A percentile compares a stretch with the other conserved stretches of the same genome.
These are phyloP conservation scores for Pseudocercospora fijiensis DNA, from an alignment of 2,329 filamentous ascomycete genomes.

Conservation along the genomic window DNA sequence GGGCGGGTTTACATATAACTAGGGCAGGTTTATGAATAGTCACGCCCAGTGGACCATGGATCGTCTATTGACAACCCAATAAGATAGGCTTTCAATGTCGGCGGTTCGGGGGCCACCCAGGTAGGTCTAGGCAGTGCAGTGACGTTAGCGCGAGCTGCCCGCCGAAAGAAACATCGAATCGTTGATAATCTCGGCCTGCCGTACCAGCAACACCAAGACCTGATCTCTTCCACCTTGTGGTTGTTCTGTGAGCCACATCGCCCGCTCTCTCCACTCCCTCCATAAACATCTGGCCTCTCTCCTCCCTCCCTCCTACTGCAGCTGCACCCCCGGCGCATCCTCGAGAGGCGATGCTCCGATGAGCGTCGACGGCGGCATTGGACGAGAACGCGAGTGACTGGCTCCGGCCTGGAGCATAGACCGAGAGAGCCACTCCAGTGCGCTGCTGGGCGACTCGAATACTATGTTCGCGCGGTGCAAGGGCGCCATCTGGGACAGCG, in stretches of 20 bases:
- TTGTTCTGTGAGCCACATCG: neutral
- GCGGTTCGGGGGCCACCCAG: neutral
- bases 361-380: slow-evolving; percentile 8
- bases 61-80: too few relatives aligned
- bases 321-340: neutral
- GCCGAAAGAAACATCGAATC: neutral
- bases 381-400: slow-evolving; percentile 3
- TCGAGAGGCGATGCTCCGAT: slow-evolving; percentile 13
- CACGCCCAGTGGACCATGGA: too few relatives aligned
- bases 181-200: neutral
- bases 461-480: slow-evolving; percentile 55
- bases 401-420: neutral
- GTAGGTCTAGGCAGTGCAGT: neutral
- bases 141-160: neutral
- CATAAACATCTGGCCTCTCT: neutral
- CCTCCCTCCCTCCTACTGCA: neutral
- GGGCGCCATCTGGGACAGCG: slow-evolving; percentile 58
- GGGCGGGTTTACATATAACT: too few relatives aligned
- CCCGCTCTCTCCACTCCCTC: neutral
- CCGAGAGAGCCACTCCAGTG: neutral
- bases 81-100: too few relatives aligned
- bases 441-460: neutral
- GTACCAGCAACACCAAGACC: neutral
- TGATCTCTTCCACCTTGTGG: neutral
- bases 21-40: too few relatives aligned